Conservation (phyloP, 306 rosid genomes). For the Phaseolus lunatus region DNA sequence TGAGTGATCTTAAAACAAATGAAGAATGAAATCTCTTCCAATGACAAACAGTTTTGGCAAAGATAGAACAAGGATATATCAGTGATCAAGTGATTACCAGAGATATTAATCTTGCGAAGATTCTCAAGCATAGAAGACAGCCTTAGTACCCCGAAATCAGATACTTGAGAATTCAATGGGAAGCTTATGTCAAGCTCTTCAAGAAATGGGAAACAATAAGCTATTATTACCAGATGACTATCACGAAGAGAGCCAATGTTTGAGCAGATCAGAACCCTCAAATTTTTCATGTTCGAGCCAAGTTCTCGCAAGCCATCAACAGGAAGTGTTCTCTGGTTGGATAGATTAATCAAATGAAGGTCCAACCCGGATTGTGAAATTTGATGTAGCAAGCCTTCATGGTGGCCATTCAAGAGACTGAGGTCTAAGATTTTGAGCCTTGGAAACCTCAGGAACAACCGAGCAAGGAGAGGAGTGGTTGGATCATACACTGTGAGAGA, state of each 20-base stretch:
- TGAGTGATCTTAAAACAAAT: constrained; percentile 58
- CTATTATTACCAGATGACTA: constrained; percentile 54
- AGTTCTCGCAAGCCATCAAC: constrained; percentile 49
- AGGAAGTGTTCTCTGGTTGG: constrained; percentile 57
- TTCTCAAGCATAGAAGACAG: constrained; percentile 57
- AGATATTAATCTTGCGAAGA: constrained; percentile 65
- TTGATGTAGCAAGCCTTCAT: constrained; percentile 51
- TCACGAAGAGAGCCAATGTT: constrained; percentile 50
- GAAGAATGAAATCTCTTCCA: constrained; percentile 60
- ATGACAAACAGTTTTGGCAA: constrained; percentile 51
- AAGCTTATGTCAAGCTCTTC: constrained; percentile 74
- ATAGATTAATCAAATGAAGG: constrained; percentile 63
- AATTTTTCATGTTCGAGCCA: constrained; percentile 54
- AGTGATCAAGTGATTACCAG: constrained; percentile 67
- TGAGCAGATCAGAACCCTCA: constrained; percentile 66
- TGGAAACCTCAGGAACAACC: constrained; percentile 59
- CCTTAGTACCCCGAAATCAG: constrained; percentile 63
- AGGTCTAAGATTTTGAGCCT: constrained; percentile 61
- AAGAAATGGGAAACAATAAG: constrained; percentile 67
- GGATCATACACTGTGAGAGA: constrained; percentile 51
- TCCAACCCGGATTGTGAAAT: constrained; percentile 63
- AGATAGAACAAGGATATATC: constrained; percentile 58
- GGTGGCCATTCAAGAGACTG: constrained; percentile 49
- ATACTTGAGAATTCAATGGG: constrained; percentile 50
- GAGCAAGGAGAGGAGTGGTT: constrained; percentile 50